Evolutionary conservation across 192 early-diverging fungal species (phyloP).

Genomic region (Backusella macrospora): DNA sequence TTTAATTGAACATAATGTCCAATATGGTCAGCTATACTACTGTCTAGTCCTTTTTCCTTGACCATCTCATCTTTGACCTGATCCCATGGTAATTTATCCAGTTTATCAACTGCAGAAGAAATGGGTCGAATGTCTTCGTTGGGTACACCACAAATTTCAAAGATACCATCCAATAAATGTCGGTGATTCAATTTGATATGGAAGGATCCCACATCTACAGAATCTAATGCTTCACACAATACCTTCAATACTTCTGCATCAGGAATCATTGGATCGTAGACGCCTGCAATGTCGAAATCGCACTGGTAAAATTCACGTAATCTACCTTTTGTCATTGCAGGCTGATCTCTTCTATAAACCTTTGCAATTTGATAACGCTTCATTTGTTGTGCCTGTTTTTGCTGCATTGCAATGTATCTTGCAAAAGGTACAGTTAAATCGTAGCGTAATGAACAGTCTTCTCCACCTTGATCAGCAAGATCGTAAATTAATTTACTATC

Average conservation of each 20-base stretch:
- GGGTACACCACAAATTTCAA: constrained; percentile 93
- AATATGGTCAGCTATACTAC: constrained; percentile 81
- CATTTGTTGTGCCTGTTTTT: constrained; percentile 72
- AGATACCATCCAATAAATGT: constrained; percentile 96
- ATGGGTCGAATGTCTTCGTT: constrained; percentile 85
- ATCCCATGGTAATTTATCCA: constrained; percentile 95
- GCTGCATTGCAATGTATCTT: constrained; percentile 91
- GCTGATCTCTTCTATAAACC: constrained; percentile 96
- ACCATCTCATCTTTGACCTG: constrained; percentile 95
- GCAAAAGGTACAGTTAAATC: constrained; percentile 98
- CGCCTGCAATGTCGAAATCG: constrained; percentile 96
- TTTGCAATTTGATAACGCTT: constrained; percentile 98
- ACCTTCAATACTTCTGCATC: constrained; percentile 88
- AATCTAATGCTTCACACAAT: constrained; percentile 77
- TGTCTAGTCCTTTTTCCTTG: constrained; percentile 86
- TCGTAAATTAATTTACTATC: constrained; percentile 98
- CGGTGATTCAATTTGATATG: constrained; percentile 95
- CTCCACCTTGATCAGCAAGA: constrained; percentile 94
- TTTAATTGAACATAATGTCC: constrained; percentile 78
- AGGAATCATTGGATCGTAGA: constrained; percentile 93
- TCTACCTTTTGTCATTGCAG: constrained; percentile 94
- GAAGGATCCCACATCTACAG: constrained; percentile 84
- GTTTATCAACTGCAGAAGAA: constrained; percentile 96
- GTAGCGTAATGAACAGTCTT: constrained; percentile 92
- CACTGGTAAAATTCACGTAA: constrained; percentile 99